phyloP scores from a whole-genome alignment of 768 basidiomycete genomes.

The Xanthoconium stramineum region DNA sequence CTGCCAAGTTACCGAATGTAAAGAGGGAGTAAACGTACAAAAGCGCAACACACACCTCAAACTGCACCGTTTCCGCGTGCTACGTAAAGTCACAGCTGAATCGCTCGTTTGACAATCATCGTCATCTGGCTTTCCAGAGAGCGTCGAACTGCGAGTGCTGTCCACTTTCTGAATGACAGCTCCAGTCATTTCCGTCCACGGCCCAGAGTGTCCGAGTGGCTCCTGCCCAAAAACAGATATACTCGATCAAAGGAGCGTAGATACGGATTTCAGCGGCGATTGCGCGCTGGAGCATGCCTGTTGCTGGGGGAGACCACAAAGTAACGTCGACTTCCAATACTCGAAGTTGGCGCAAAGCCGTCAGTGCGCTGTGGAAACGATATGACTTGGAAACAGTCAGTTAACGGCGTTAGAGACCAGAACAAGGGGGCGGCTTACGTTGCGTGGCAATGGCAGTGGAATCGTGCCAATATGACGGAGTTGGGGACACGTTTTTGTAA shows the following conservation, averaged over 20 bases:
- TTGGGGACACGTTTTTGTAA: slow-evolving; percentile 32
- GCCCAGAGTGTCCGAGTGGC: slow-evolving; percentile 28
- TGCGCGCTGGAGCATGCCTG: slow-evolving; percentile 32
- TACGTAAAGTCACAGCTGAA: slow-evolving; percentile 26
- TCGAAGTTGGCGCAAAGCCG: slow-evolving; percentile 33
- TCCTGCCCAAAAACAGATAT: slow-evolving; percentile 35
- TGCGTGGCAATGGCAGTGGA: slow-evolving; percentile 31
- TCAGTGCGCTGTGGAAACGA: slow-evolving; percentile 33
- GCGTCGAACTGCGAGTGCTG: slow-evolving; percentile 28
- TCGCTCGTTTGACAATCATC: slow-evolving; percentile 11
- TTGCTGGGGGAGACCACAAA: slow-evolving; percentile 33
- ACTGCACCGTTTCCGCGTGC: slow-evolving; percentile 15
- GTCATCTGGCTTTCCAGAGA: slow-evolving; percentile 29
- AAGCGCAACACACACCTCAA: slow-evolving; percentile 21
- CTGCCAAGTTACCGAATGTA: slow-evolving; percentile 13
- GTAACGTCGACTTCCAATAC: slow-evolving; percentile 38
- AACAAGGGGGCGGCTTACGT: slow-evolving; percentile 30
- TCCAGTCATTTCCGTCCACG: slow-evolving; percentile 37
- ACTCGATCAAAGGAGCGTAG: slow-evolving; percentile 35
- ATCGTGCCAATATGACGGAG: slow-evolving; percentile 40
- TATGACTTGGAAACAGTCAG: slow-evolving; percentile 29
- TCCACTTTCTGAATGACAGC: slow-evolving; percentile 23
- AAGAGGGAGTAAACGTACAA: slow-evolving; percentile 24
- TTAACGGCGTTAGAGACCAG: slow-evolving; percentile 13
- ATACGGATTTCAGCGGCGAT: slow-evolving; percentile 38